Evolutionary conservation across 2,329 filamentous ascomycete genomes (phyloP).

Genomic region (Epichloe hybrida): DNA sequence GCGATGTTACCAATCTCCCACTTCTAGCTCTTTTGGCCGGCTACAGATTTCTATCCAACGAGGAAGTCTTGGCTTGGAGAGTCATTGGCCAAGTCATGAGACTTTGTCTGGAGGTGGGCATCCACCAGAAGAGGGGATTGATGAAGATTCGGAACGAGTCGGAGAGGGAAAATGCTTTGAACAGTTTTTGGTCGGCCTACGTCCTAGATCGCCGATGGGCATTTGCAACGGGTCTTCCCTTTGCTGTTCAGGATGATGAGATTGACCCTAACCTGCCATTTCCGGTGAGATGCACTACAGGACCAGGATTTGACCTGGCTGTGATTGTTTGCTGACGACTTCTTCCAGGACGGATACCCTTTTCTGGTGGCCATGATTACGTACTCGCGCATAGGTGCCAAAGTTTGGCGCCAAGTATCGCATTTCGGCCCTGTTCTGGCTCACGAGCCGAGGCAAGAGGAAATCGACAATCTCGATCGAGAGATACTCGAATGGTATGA

Average conservation of each 20-base stretch:
- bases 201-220: slow-evolving; percentile 78
- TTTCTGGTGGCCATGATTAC: slow-evolving; percentile 76
- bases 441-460: slow-evolving; percentile 53
- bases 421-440: slow-evolving; percentile 49
- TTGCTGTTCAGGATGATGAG: slow-evolving; percentile 72
- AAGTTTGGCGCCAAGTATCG: slow-evolving; percentile 72
- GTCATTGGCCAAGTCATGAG: slow-evolving; percentile 72
- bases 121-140: slow-evolving; percentile 69
- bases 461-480: slow-evolving; percentile 69
- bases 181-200: slow-evolving; percentile 78
- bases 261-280: slow-evolving; percentile 69
- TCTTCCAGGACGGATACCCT: slow-evolving; percentile 36
- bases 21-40: slow-evolving; percentile 39
- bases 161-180: slow-evolving; percentile 53
- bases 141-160: slow-evolving; percentile 54
- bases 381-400: slow-evolving; percentile 71
- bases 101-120: slow-evolving; percentile 65
- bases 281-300: slow-evolving; percentile 43
- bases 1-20: slow-evolving; percentile 33
- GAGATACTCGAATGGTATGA: slow-evolving; percentile 83
- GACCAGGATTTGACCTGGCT: not conserved
- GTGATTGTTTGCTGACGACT: not conserved
- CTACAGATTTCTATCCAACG: slow-evolving; percentile 75
- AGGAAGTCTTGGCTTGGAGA: slow-evolving; percentile 77
- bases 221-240: slow-evolving; percentile 79